Base-by-base conservation (phyloP, 805 yeast species). In the Metschnikowia aberdeeniae region DNA sequence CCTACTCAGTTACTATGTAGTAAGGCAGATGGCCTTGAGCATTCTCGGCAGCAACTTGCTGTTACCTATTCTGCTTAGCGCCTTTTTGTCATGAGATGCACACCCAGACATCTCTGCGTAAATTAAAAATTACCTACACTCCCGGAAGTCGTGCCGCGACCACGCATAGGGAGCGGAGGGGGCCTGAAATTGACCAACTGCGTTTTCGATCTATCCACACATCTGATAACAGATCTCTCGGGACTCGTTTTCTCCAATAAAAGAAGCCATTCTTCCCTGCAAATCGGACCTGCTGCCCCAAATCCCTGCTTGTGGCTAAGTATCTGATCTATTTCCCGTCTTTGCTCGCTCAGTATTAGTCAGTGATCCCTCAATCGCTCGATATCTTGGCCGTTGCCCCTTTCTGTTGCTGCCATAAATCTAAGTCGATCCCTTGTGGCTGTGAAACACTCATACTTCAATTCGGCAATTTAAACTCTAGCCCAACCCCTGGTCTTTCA, bases 291-390 rank as follows among this genome's bases (percentile, higher is more conserved):
- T 9, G 5, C 19, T 20, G 14, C 33, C 13, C 28, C 40, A 28
- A 29, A 19, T 29, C 12, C n/a, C 28, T 5, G 20, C 33, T 11
- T 12, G 40, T 29, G 40, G 34, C 26, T 29, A 6, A 9, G n/a
- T 28, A 8, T 14, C 17, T 7, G 34, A 7, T 26, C 6, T 11
- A 19, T 37, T 37, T 9, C 19, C 34, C 34, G 6, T 29, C 26
- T 13, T 37, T 37, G 40, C 34, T 33, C 40, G 34, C 40, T 37
- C 40, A 37, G 34, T 19, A 29, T 30, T 36, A 36, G 40, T 37
- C 29, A 37, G 40, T 37, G 40, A 29, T 37, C 40, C 34, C 28
- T 37, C 20, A n/a, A 19, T 37, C 40, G 30, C 34, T 29, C 34
- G 30, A 9, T 29, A 26, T 19, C 17, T 29, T 32, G 10, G 26